Evolutionary conservation across 2,329 filamentous ascomycete genomes (phyloP).

Genomic region (Chrysosporium keratinophilum): DNA sequence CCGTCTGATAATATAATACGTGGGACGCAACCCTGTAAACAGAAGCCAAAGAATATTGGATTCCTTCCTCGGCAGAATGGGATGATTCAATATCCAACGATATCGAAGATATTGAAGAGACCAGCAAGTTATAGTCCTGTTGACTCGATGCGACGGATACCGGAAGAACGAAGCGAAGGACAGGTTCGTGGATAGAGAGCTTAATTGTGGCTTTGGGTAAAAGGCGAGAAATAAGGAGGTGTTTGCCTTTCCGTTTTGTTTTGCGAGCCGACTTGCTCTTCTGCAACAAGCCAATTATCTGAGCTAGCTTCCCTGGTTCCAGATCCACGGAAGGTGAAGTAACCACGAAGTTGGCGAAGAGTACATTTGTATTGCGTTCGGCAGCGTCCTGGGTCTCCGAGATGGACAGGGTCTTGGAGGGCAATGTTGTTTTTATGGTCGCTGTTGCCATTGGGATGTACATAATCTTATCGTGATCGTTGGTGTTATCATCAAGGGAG

Average conservation of each 20-base stretch:
- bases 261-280: constrained; percentile 39
- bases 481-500: constrained; percentile 80
- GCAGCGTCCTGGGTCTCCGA: constrained; percentile 59
- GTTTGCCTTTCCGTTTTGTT: constrained; percentile 37
- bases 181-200: constrained; percentile 91
- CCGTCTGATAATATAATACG: constrained; percentile 88
- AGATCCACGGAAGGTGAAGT: constrained; percentile 92
- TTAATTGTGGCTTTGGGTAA: constrained; percentile 91
- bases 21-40: constrained; percentile 76
- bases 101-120: constrained; percentile 87
- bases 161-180: constrained; percentile 77
- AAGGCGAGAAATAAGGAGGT: constrained; percentile 74
- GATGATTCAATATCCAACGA: constrained; percentile 90
- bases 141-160: constrained; percentile 53
- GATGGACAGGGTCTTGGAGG: constrained; percentile 83
- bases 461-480: constrained; percentile 71
- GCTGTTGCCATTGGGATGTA: constrained; percentile 98
- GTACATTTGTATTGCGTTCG: constrained; percentile 87
- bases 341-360: constrained; percentile 91
- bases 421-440: constrained; percentile 83
- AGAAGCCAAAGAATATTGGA: constrained; percentile 77
- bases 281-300: constrained; percentile 67
- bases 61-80: constrained; percentile 72
- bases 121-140: constrained; percentile 88
- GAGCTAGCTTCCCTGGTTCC: constrained; percentile 79